phyloP scores from a whole-genome alignment of 129 eudicot genomes.

The Smallanthus sonchifolius region DNA sequence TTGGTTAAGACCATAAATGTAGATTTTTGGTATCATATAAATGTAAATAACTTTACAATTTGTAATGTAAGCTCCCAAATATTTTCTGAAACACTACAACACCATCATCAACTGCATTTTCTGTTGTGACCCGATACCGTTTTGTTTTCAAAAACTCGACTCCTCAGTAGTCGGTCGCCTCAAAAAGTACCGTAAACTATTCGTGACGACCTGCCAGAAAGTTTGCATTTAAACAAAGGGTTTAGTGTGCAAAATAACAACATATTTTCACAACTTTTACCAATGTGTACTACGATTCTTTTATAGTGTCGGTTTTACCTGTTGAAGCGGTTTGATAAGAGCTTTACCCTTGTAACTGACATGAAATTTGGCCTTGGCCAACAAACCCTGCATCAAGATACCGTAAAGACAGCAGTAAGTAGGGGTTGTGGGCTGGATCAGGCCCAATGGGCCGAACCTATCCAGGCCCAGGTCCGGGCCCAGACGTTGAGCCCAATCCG shows the following conservation, averaged over 20 bases:
- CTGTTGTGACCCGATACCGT: not conserved
- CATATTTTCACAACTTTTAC: not conserved
- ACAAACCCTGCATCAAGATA: slow-evolving; percentile 53
- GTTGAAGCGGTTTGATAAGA: slow-evolving; percentile 81
- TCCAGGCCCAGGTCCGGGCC: no score
- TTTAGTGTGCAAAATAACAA: not conserved
- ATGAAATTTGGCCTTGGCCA: slow-evolving; percentile 96
- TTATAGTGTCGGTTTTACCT: slow-evolving; percentile 42
- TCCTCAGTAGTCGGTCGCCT: slow-evolving; percentile 89
- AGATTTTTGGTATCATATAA: slow-evolving; percentile 19
- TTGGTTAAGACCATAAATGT: slow-evolving; percentile 12
- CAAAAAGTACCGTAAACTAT: slow-evolving; percentile 88
- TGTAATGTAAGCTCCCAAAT: slow-evolving; percentile 24
- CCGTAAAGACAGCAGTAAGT: not conserved
- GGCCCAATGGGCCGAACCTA: not conserved
- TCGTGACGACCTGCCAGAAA: slow-evolving; percentile 64
- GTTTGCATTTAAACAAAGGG: not conserved
- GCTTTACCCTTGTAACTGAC: slow-evolving; percentile 83
- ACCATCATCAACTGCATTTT: slow-evolving; percentile 11
- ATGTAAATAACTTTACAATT: slow-evolving; percentile 24
- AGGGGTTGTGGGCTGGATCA: not conserved
- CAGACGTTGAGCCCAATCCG: no score
- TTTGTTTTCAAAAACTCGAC: slow-evolving; percentile 65
- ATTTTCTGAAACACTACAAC: slow-evolving; percentile 16
- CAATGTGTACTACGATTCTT: not conserved